A percentile compares a stretch with the other conserved stretches of the same genome.
These are phyloP conservation scores for Geranium brycei DNA, from an alignment of 345 rosid genomes.

Conservation along the genomic window DNA sequence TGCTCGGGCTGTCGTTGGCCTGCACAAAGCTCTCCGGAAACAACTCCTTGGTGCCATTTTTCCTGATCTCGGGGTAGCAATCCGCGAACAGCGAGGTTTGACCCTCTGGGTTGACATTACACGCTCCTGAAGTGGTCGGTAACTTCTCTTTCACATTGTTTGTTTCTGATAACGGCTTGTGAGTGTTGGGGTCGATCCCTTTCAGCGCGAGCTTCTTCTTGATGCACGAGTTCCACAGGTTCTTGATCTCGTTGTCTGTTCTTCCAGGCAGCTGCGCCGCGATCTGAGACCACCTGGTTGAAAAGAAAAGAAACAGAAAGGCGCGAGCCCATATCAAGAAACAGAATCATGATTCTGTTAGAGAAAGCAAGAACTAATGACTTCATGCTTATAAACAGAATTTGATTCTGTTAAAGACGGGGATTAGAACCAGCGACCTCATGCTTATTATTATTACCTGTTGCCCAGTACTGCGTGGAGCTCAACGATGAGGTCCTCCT, in stretches of 20 bases:
- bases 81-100: neutral
- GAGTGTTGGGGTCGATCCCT: slow-evolving; percentile 18
- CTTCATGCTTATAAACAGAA: neutral
- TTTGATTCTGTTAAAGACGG: too few relatives aligned
- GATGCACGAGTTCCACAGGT: slow-evolving; percentile 22
- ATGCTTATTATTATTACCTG: slow-evolving; percentile 6
- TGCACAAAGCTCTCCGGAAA: neutral
- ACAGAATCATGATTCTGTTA: neutral
- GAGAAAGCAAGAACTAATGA: neutral
- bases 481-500: slow-evolving; percentile 11
- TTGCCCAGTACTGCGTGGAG: slow-evolving; percentile 15
- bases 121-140: neutral
- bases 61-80: neutral
- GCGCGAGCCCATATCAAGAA: neutral
- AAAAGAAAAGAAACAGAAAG: too few relatives aligned
- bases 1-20: neutral
- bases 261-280: slow-evolving; percentile 17
- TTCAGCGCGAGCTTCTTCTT: slow-evolving; percentile 16
- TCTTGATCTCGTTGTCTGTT: slow-evolving; percentile 21
- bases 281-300: slow-evolving; percentile 16
- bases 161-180: slow-evolving; percentile 8
- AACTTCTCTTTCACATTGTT: slow-evolving; percentile 1
- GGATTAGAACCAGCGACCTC: too few relatives aligned
- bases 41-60: slow-evolving; percentile 1
- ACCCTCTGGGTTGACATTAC: neutral